Conservation (phyloP, 2,329 filamentous ascomycete species). For the Aphanoascus verrucosus region DNA sequence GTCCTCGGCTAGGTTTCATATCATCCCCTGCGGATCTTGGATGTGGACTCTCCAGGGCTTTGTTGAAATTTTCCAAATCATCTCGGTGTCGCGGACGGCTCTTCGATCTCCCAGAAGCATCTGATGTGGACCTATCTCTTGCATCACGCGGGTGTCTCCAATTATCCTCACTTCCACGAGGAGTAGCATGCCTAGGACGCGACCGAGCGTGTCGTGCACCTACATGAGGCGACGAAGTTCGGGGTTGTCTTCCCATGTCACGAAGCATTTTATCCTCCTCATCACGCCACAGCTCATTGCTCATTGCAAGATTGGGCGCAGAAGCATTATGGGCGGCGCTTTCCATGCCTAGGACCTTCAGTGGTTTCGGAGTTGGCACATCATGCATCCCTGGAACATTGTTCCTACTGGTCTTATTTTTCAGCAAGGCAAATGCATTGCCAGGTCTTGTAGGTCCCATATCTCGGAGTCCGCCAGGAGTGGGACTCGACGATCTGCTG, state of each 20-base stretch:
- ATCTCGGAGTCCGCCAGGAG: constrained; percentile 24
- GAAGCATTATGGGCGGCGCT: constrained; percentile 24
- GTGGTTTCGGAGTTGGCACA: constrained; percentile 26
- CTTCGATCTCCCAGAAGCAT: constrained; percentile 43
- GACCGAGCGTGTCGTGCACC: constrained; percentile 18
- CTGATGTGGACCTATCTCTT: constrained; percentile 47
- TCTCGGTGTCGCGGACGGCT: constrained; percentile 45
- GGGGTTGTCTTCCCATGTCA: constrained; percentile 27
- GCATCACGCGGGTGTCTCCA: constrained; percentile 27
- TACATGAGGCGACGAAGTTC: constrained; percentile 31
- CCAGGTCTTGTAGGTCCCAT: constrained; percentile 25
- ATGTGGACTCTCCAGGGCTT: constrained; percentile 31
- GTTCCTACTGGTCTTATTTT: constrained; percentile 32
- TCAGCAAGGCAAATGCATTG: constrained; percentile 38
- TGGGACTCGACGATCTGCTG: constrained; percentile 37
- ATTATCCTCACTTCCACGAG: constrained; percentile 26
- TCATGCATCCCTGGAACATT: constrained; percentile 24
- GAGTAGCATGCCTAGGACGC: constrained; percentile 14
- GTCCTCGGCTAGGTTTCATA: constrained; percentile 20
- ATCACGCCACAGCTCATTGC: constrained; percentile 30
- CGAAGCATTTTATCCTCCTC: constrained; percentile 28
- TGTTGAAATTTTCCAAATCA: constrained; percentile 43
- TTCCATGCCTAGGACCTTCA: constrained; percentile 35
- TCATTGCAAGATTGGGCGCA: constrained; percentile 25
- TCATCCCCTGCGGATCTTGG: constrained; percentile 22